These are phyloP conservation scores for grape (Vitis vinifera) DNA, from an alignment of 164 flowering plant species.

Conservation along the genomic window DNA sequence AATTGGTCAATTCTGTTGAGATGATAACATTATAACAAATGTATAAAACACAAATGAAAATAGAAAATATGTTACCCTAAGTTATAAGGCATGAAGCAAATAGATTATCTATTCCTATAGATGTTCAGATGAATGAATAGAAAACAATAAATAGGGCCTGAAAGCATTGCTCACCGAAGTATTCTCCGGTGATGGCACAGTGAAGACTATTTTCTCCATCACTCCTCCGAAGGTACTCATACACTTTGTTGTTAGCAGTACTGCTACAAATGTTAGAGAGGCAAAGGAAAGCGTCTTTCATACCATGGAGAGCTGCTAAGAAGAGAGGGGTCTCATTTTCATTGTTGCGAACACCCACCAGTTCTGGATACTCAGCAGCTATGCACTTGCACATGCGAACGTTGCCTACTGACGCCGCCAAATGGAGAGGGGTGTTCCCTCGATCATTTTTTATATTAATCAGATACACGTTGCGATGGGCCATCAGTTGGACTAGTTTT, in stretches of 20 bases:
- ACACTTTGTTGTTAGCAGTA: not conserved
- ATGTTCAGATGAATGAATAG: too few relatives aligned
- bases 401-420: constrained; percentile 32
- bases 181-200: constrained; percentile 30
- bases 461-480: not conserved
- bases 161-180: constrained; percentile 20
- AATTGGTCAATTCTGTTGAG: too few relatives aligned
- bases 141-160: too few relatives aligned
- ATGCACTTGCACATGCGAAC: constrained; percentile 23
- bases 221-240: constrained; percentile 3
- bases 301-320: constrained; percentile 31
- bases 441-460: constrained; percentile 7
- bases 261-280: constrained; percentile 1
- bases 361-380: not conserved
- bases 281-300: constrained; percentile 24
- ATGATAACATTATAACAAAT: too few relatives aligned
- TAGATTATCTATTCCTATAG: too few relatives aligned
- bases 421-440: constrained; percentile 34
- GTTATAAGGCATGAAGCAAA: too few relatives aligned
- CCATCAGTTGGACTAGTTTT: constrained; percentile 8
- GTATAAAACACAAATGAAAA: too few relatives aligned
- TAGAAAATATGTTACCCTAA: too few relatives aligned
- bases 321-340: constrained; percentile 35
- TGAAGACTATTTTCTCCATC: constrained; percentile 39
- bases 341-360: constrained; percentile 12